Evolutionary conservation across 345 rosid species (phyloP).

Genomic region (Lumnitzera racemosa): DNA sequence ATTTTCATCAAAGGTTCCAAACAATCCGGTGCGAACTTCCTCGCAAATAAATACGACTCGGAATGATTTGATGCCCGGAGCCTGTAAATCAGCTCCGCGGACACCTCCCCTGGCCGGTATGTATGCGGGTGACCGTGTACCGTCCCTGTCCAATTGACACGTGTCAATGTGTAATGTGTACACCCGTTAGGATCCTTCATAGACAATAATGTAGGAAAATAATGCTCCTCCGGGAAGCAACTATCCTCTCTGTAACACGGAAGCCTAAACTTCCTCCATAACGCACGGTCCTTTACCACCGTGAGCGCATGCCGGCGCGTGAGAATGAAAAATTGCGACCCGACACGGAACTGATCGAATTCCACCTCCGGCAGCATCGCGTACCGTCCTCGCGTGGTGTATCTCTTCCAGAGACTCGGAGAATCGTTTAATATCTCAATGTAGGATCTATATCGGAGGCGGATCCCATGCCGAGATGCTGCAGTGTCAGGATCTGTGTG

Average conservation of each 20-base stretch:
- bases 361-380: conserved; percentile 81
- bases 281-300: conserved; percentile 56
- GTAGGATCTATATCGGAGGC: conserved; percentile 54
- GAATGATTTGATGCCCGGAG: conserved; percentile 67
- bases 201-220: conserved; percentile 79
- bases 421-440: conserved; percentile 65
- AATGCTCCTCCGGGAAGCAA: conserved; percentile 97
- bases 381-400: conserved; percentile 63
- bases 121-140: conserved; percentile 77
- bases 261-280: conserved; percentile 76
- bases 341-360: conserved; percentile 58
- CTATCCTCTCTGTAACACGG: conserved; percentile 69
- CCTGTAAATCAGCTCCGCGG: conserved; percentile 40
- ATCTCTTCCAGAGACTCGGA: conserved; percentile 74
- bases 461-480: conserved; percentile 33
- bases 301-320: conserved; percentile 66
- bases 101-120: conserved; percentile 48
- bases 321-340: conserved; percentile 89
- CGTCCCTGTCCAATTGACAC: conserved; percentile 92
- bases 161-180: conserved; percentile 61
- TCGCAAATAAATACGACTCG: conserved; percentile 69
- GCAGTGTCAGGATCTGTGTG: conserved; percentile 29
- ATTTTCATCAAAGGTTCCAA: conserved; percentile 68
- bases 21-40: conserved; percentile 87
- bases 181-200: conserved; percentile 70